Base-by-base conservation (phyloP, 306 rosid genomes). In the Corylus avellana region DNA sequence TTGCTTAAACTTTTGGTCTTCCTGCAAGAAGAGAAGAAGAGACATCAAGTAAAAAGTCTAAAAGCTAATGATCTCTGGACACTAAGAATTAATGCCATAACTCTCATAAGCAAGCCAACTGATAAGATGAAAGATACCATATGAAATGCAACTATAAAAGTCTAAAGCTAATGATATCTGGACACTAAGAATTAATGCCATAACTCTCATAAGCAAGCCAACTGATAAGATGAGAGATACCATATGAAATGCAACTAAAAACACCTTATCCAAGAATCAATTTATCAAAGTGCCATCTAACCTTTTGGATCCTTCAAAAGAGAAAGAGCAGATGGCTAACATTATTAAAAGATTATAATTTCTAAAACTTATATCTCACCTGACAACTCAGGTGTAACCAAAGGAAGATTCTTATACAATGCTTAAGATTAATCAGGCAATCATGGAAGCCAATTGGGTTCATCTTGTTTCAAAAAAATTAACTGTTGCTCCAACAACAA, bases 1-100 rank as follows among this genome's bases (percentile, higher is more conserved):
- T 75, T 90, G 97, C 87, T 95, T 95, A 83, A 95, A 95, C 82
- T 95, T 95, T 71, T 89, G 94, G 71, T 95, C 99, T 0, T 88
- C 90, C 98, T 95, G 90, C 78, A 89, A 11, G 75, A 77, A 77
- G 46, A 7, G 32, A 37, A 72, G 78, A 77, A 77, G 46, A 7
- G 32, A 37, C 68, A 77, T 32, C 16, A 80, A 67, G 68, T 47
- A 55, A 79, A 79, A 78, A 57, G 7, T 14, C 72, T 29, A 22
- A 61, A 47, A 74, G 11, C 17, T 18, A 37, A 54, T 37, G 20
- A 59, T 59, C 37, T 11, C 4, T 4, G 17, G 16, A 59, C 35
- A 8, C 25, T 25, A 59, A 25, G 39, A 59, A 59, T 59, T 27
- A 3, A 12, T 59, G 39, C 37, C 25, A 25, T 22, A 9, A 4